Evolutionary conservation across 768 basidiomycete species (phyloP), one percentile per base, ranked within the genome.

Genomic region (Sporobolomyces phaffii): DNA sequence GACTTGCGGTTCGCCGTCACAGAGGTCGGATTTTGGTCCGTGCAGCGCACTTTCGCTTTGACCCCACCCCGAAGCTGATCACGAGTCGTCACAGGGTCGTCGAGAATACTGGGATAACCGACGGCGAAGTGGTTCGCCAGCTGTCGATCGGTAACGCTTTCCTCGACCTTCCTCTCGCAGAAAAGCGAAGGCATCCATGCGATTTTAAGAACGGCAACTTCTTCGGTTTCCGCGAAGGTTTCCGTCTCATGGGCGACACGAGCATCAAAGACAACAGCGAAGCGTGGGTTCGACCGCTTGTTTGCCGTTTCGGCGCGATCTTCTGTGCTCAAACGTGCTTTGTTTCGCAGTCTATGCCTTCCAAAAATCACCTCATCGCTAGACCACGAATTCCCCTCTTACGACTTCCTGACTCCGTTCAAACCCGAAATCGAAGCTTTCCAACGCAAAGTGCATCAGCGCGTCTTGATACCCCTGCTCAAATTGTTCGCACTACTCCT

Each of bases 261-360:
- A 75, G 75, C 60, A 77, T 80, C 10, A 77, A 77, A 45, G 79
- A 80, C 62, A 80, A 80, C 69, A 75, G 76, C 72, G 80, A 80
- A 64, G 74, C 77, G 69, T 59, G 28, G 22, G 49, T 45, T 24
- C 9, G 10, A 14, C 2, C 18, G 28, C 44, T 31, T 24, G 5
- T 18, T 31, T 20, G 14, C 28, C 10, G 24, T 29, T 29, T 18
- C 24, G 20, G 24, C 24, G 14, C 10, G 40, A 38, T 9, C 38
- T 38, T 38, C 38, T 17, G 10, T 38, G 10, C 9, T 38, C 10
- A 9, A 38, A 38, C 9, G 38, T 38, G 38, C n/a, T 6, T 36
- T 5, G 0, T n/a, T 8, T 4, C n/a, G 3, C 41, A 62, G 62
- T 1, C 72, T 80, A 58, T 80, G 80, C 62, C 61, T 80, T 10